Percentiles rank a stretch among this genome's conserved stretches.
These are phyloP conservation scores for Lyophyllum decastes DNA, from an alignment of 768 basidiomycete species.

Conservation along the genomic window DNA sequence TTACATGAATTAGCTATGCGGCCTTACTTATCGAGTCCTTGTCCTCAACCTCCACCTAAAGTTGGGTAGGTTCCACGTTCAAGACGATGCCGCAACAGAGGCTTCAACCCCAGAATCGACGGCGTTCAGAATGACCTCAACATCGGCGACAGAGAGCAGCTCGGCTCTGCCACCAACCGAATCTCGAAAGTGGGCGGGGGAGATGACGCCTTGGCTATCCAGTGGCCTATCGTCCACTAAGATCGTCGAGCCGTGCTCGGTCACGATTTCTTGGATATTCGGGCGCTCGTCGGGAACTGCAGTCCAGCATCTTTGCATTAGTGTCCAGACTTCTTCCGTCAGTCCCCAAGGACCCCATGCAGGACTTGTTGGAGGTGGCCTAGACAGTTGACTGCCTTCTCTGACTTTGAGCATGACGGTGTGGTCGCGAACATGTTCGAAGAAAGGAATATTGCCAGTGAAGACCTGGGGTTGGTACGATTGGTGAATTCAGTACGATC, in stretches of 20 bases:
- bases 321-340: constrained; percentile 1
- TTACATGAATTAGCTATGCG: too few species aligned
- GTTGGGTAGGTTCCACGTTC: too few species aligned
- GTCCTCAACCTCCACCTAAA: too few species aligned
- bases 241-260: neutral
- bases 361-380: neutral
- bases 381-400: constrained; percentile 17
- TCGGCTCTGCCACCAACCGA: constrained; percentile 6
- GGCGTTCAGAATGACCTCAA: neutral
- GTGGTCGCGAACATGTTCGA: constrained; percentile 16
- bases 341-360: constrained; percentile 4
- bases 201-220: neutral
- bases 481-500: neutral
- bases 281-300: neutral
- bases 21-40: too few species aligned
- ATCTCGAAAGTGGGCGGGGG: constrained; percentile 2
- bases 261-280: neutral
- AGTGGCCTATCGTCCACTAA: neutral
- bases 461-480: constrained; percentile 14
- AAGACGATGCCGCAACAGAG: neutral
- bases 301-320: neutral
- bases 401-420: constrained; percentile 20
- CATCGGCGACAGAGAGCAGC: neutral
- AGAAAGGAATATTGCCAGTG: constrained; percentile 22
- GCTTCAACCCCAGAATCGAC: neutral